Evolutionary conservation across 345 rosid genomes (phyloP).

Genomic region (Gossypium herbaceum): DNA sequence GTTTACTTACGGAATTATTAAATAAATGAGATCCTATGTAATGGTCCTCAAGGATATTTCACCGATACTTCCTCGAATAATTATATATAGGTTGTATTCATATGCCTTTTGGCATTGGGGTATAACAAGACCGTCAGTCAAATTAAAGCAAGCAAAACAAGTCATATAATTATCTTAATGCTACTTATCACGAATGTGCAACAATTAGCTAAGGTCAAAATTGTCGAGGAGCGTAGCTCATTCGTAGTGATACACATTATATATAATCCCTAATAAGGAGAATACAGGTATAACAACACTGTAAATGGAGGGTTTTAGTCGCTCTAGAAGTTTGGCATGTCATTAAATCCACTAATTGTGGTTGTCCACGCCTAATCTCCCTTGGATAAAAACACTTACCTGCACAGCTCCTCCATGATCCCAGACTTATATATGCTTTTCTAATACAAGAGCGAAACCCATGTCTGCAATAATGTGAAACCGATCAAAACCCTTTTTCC

Average conservation of each 20-base stretch:
- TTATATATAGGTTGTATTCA: too few species aligned
- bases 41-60: too few species aligned
- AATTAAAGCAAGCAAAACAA: neutral
- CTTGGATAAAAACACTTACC: neutral
- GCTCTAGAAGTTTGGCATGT: neutral
- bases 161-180: neutral
- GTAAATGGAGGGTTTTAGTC: neutral
- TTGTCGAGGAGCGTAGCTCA: neutral
- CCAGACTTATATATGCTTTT: neutral
- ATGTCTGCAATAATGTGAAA: constrained; percentile 13
- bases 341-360: neutral
- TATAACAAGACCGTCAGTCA: neutral
- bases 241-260: neutral
- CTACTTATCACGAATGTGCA: neutral
- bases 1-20: too few species aligned
- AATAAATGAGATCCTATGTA: too few species aligned
- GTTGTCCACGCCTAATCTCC: neutral
- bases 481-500: constrained; percentile 11
- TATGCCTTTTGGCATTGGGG: too few species aligned
- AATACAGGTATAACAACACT: neutral
- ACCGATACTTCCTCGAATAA: too few species aligned
- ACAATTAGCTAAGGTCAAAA: neutral
- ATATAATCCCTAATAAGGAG: neutral
- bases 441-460: neutral
- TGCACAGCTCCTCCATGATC: constrained; percentile 1